Percentiles rank a stretch among this genome's conserved stretches.
phyloP scores from a whole-genome alignment of 2,329 filamentous ascomycete species.

The Graphilbum fragrans region DNA sequence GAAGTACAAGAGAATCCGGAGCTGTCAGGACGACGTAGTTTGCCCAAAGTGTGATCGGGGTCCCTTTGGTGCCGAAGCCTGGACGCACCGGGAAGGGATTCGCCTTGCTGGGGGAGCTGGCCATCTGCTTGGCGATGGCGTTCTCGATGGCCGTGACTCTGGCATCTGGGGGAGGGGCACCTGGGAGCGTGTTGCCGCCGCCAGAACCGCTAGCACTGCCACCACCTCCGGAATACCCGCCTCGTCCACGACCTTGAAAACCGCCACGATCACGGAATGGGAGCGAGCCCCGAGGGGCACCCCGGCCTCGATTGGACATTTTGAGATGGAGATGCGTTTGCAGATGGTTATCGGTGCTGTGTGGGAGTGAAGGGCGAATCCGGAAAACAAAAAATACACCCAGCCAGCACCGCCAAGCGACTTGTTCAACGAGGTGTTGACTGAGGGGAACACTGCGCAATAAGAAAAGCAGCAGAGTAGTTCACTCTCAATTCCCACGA shows the following conservation, averaged over 20 bases:
- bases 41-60: slow-evolving; percentile 32
- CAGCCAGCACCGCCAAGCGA: slow-evolving; percentile 58
- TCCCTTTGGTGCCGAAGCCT: slow-evolving; percentile 33
- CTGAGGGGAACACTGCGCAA: slow-evolving; percentile 85
- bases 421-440: slow-evolving; percentile 61
- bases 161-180: slow-evolving; percentile 1
- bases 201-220: too few species aligned
- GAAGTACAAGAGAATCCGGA: slow-evolving; percentile 27
- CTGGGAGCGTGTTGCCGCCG: too few species aligned
- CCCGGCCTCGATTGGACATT: too few species aligned
- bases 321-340: too few species aligned
- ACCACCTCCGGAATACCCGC: too few species aligned
- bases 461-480: slow-evolving; percentile 81
- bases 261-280: too few species aligned
- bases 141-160: slow-evolving; percentile 5
- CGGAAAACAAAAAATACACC: slow-evolving; percentile 88
- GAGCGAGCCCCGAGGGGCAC: too few species aligned
- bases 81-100: slow-evolving; percentile 32
- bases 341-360: too few species aligned
- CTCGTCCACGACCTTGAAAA: too few species aligned
- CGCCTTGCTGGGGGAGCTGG: neutral
- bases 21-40: slow-evolving; percentile 39
- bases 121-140: slow-evolving; percentile 1
- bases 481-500: slow-evolving; percentile 79
- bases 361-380: slow-evolving; percentile 53